Conservation (phyloP, 495 filamentous ascomycete species). For the Aspergillus saccharolyticus region DNA sequence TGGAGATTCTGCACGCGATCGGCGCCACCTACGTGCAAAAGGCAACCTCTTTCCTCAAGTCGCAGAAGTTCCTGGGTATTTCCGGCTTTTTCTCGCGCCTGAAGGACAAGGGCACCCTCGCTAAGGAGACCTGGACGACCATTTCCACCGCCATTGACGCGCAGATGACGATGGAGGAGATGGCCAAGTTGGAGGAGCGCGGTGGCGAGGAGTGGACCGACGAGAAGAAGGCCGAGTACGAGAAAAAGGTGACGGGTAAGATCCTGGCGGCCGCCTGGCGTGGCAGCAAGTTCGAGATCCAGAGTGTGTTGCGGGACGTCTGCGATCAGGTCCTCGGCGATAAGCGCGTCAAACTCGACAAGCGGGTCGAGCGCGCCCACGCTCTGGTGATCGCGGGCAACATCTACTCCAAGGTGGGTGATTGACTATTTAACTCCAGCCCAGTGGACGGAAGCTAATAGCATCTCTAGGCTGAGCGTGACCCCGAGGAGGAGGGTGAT, state of each 20-base stretch:
- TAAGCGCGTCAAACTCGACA: constrained; percentile 74
- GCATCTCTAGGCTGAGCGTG: constrained; percentile 68
- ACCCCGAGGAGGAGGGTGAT: constrained; percentile 94
- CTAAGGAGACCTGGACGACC: constrained; percentile 97
- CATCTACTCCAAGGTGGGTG: constrained; percentile 75
- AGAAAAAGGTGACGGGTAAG: constrained; percentile 92
- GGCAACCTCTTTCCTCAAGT: constrained; percentile 80
- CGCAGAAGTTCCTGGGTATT: constrained; percentile 94
- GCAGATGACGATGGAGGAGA: constrained; percentile 97
- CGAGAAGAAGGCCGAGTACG: constrained; percentile 95
- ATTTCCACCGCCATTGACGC: constrained; percentile 97
- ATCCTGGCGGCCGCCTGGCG: constrained; percentile 98
- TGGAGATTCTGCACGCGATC: constrained; percentile 96
- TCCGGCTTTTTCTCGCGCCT: constrained; percentile 88
- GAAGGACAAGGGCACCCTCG: constrained; percentile 94
- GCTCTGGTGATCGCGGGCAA: constrained; percentile 83
- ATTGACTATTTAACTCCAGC: not conserved
- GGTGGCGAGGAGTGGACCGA: constrained; percentile 98
- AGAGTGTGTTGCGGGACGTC: constrained; percentile 88
- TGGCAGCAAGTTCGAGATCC: constrained; percentile 96
- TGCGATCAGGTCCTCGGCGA: constrained; percentile 69
- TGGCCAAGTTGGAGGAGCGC: constrained; percentile 92
- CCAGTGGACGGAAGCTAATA: constrained; percentile 5
- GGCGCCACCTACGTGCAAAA: constrained; percentile 85
- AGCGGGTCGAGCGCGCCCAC: constrained; percentile 85